Percentiles rank a stretch among this genome's conserved stretches.
Conservation (phyloP, 352 stramenopile species). For the Phytophthora macrochlamydospora region DNA sequence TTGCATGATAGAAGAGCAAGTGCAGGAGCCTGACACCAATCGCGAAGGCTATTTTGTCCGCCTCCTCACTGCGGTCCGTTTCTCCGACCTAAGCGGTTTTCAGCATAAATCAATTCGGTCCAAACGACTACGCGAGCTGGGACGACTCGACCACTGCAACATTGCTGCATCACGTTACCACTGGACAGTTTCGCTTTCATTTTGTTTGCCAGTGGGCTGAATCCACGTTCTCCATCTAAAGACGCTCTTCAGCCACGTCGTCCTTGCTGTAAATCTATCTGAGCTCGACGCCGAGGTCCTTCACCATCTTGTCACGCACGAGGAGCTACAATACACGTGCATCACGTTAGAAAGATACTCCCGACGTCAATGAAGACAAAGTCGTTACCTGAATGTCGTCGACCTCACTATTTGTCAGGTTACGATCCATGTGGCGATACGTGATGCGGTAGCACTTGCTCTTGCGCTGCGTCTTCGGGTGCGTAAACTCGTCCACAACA, state of each 20-base stretch:
- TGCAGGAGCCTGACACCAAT: too few species aligned
- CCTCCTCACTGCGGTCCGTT: conserved; percentile 38
- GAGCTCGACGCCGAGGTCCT: conserved; percentile 90
- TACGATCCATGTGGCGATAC: conserved; percentile 99
- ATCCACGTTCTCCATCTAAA: not conserved
- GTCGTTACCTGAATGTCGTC: conserved; percentile 93
- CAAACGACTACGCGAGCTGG: too few species aligned
- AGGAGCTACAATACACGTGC: conserved; percentile 34
- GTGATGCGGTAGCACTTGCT: conserved; percentile 99
- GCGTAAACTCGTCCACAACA: conserved; percentile 97
- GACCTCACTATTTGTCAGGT: conserved; percentile 99
- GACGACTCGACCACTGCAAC: too few species aligned
- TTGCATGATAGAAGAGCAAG: not conserved
- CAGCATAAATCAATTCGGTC: not conserved
- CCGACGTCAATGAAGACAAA: not conserved
- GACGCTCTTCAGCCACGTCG: not conserved
- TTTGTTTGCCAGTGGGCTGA: too few species aligned
- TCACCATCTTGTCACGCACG: conserved; percentile 80
- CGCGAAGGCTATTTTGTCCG: conserved; percentile 13
- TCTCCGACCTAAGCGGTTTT: conserved; percentile 3
- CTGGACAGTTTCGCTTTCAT: too few species aligned
- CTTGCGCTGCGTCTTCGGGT: conserved; percentile 95
- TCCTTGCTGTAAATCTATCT: conserved; percentile 62
- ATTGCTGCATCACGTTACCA: too few species aligned
- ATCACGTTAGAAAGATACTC: not conserved